These are phyloP conservation scores for Camellia lanceoleosa DNA, from an alignment of 148 eudicot genomes.

Conservation along the genomic window DNA sequence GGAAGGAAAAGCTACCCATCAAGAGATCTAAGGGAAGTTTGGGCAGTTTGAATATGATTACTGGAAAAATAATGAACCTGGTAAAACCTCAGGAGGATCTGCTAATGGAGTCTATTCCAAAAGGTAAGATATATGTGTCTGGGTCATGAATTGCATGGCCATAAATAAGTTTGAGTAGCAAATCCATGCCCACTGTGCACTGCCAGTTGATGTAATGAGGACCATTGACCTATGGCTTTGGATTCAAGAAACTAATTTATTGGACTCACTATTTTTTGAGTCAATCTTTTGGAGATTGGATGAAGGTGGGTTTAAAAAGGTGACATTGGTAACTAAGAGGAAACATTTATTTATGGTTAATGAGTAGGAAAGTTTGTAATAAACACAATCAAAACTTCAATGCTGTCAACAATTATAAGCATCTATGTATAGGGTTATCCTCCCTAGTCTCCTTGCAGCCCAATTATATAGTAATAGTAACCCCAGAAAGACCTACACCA, in stretches of 20 bases:
- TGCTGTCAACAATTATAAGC: background rate
- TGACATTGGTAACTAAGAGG: background rate
- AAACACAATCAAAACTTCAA: background rate
- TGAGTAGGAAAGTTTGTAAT: background rate
- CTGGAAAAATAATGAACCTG: conserved; percentile 68
- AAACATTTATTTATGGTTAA: background rate
- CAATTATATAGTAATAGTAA: background rate
- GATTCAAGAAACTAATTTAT: background rate
- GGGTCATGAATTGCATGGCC: conserved; percentile 1
- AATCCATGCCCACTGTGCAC: background rate
- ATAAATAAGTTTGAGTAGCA: background rate
- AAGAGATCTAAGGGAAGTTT: conserved; percentile 94
- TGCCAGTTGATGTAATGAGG: conserved; percentile 3
- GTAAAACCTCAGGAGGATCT: conserved; percentile 61
- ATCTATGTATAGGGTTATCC: background rate
- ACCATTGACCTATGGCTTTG: background rate
- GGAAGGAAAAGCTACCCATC: conserved; percentile 88
- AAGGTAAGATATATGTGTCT: conserved; percentile 45
- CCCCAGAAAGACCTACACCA: background rate
- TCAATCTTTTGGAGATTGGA: background rate
- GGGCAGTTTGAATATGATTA: conserved; percentile 93
- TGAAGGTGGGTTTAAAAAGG: background rate
- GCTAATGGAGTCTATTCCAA: conserved; percentile 78
- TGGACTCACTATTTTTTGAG: background rate
- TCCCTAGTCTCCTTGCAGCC: background rate